Evolutionary conservation across 805 yeast species (phyloP).

Genomic region (Blastobotrys robertii): DNA sequence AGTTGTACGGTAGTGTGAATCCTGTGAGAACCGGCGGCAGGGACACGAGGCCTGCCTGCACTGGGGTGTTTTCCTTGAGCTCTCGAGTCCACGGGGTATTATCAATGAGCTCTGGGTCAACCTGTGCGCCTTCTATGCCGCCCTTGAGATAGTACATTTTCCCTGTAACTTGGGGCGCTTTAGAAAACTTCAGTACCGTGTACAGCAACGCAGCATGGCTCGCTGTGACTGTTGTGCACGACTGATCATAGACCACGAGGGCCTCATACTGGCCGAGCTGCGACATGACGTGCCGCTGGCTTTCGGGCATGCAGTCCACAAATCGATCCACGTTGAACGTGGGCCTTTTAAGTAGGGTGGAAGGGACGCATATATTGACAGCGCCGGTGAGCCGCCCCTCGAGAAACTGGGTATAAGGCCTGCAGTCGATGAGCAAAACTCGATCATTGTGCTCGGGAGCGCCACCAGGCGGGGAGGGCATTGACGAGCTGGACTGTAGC

Average conservation of each 20-base stretch:
- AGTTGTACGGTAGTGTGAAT: slow-evolving; percentile 16
- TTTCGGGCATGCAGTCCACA: slow-evolving; percentile 28
- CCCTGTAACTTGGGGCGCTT: slow-evolving; percentile 17
- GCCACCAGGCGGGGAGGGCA: background rate
- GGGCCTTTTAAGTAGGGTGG: slow-evolving; percentile 72
- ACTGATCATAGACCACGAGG: slow-evolving; percentile 44
- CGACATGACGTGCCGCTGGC: slow-evolving; percentile 21
- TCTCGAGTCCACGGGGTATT: background rate
- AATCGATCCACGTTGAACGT: slow-evolving; percentile 48
- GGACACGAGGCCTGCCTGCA: slow-evolving; percentile 3
- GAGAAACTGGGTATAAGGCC: slow-evolving; percentile 71
- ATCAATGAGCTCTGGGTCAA: no score
- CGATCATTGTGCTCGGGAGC: slow-evolving; percentile 3
- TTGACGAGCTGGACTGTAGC: background rate
- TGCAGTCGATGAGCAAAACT: slow-evolving; percentile 56
- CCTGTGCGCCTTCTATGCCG: slow-evolving; percentile 9
- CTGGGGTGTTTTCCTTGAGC: background rate
- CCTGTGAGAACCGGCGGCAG: slow-evolving; percentile 22
- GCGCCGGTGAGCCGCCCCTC: slow-evolving; percentile 49
- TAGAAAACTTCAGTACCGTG: slow-evolving; percentile 22
- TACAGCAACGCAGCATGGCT: slow-evolving; percentile 16
- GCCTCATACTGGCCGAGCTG: slow-evolving; percentile 14
- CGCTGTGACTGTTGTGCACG: slow-evolving; percentile 10
- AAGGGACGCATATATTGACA: slow-evolving; percentile 74
- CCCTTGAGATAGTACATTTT: slow-evolving; percentile 21